Base-by-base conservation (phyloP, 495 filamentous ascomycete genomes). In the Aspergillus cristatus region DNA sequence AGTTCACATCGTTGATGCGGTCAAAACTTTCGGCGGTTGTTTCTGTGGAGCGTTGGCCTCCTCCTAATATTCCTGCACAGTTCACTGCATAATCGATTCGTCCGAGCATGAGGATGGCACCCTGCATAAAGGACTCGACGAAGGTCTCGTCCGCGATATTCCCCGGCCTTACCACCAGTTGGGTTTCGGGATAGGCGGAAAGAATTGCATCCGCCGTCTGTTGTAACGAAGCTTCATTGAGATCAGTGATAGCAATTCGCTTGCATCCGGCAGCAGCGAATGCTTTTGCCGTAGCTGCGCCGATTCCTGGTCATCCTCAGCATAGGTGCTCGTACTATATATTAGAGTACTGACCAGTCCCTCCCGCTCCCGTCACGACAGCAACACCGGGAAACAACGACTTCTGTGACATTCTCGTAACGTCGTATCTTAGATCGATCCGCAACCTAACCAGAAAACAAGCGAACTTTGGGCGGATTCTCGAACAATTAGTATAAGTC, bases 51-150 rank as follows among this genome's bases (percentile, higher is more conserved):
- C 59, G 54, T 13, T 54, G 33, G 8, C 52, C 52, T 3, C 55
- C 42, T 12, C 67, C 63, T 14, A 68, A 43, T 0, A 72, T 53
- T 18, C 72, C 72, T 3, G 71, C 71, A 40, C 60, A 66, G 38
- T 70, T 72, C 3, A 72, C 69, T 4, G 50, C 60, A 51, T 75
- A 76, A 40, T 77, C 74, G 0, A 77, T 43, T 10, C 74, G 55
- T 1, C 58, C 58, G 34, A 70, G 72, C 13, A 35, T 35, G 7
- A 28, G 16, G 0, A 58, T 54, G 0, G 56, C 47, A 10, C 54
- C 44, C 0, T 47, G 37, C 7, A 66, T 53, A 14, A 74, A 60
- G 1, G 45, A 41, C 1, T 67, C 55, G 7, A 72, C 62, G 24
- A 67, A 67, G 7, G 44, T 32, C 32, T 71, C 67, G 7, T 61